Evolutionary conservation across 345 rosid species (phyloP).

Genomic region (Anacardium occidentale): DNA sequence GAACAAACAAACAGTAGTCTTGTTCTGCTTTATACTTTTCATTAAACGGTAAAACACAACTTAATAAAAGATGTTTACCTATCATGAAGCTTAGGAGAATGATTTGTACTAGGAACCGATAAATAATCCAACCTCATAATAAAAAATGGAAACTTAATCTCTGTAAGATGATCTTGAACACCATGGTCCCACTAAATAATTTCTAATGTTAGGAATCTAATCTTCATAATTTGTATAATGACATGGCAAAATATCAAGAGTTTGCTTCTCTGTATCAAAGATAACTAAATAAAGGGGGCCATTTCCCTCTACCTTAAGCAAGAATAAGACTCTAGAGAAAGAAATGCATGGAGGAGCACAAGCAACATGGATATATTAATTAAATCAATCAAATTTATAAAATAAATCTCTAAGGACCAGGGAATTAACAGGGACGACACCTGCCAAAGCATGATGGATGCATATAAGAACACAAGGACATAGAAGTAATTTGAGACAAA

Average conservation of each 20-base stretch:
- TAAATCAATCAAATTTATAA: not conserved
- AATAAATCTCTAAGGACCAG: not conserved
- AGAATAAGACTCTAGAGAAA: not conserved
- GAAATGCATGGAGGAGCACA: not conserved
- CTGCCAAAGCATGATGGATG: conserved; percentile 7
- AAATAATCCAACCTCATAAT: not conserved
- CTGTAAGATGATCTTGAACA: not conserved
- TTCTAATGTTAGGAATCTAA: conserved; percentile 8
- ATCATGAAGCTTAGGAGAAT: not conserved
- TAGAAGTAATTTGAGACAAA: not conserved
- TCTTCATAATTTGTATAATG: conserved; percentile 1
- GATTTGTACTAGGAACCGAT: not conserved
- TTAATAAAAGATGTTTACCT: not conserved
- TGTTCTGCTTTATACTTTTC: too few relatives aligned
- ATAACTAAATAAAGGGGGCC: conserved; percentile 1
- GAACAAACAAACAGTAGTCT: not conserved
- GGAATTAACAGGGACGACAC: not conserved
- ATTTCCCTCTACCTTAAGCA: conserved; percentile 7
- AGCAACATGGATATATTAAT: not conserved
- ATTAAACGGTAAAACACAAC: too few relatives aligned
- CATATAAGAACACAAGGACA: not conserved
- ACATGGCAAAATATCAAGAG: not conserved
- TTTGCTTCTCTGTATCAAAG: conserved; percentile 5
- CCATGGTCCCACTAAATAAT: conserved; percentile 4
- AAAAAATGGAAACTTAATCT: not conserved